Evolutionary conservation across 2,329 filamentous ascomycete species (phyloP), one percentile per base, ranked within the genome.

Genomic region (Aspergillus sp.): DNA sequence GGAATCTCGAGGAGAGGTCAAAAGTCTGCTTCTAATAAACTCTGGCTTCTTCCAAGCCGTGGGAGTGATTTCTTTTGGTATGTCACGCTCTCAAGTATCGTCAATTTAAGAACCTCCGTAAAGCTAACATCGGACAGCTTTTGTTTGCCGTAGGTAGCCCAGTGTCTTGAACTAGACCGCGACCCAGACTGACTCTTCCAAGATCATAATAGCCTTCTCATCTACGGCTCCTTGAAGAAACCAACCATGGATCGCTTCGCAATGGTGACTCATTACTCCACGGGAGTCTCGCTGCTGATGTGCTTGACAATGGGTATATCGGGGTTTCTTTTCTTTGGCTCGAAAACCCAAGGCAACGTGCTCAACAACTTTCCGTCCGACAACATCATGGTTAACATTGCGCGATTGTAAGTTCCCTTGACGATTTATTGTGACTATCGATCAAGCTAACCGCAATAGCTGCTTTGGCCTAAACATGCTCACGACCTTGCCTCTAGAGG

Each of bases 401-500:
- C 95, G 22, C 89, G 95, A 55, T 84, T 99, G 80, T 84, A 75
- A 69, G 80, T 67, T 39, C 49, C 16, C 11, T 36, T 47, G 12
- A 36, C 18, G 18, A 31, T n/a, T 39, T 29, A n/a, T n/a, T 16
- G 11, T 14, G 4, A 14, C 16, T 31, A 16, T 22, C 36, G 18
- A 26, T 20, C 7, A 36, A 55, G 54, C 73, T 76, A 58, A 71
- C 57, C 22, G 12, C 4, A 14, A 39, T 62, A 83, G 82, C 54
- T 97, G 92, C 78, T 98, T 99, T 73, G 95, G 95, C 2, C 85
- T 99, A 66, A 99, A 99, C 82, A 99, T 99, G 95, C 87, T 99
- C 69, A 97, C 95, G 14, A 98, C 95, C 1, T 82, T 99, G 39
- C 95, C 95, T 0, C 88, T 99, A 61, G 95, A 99, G 81, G 93